Evolutionary conservation across 2,329 filamentous ascomycete species (phyloP).

Genomic region (Cladosporium sphaerospermum): DNA sequence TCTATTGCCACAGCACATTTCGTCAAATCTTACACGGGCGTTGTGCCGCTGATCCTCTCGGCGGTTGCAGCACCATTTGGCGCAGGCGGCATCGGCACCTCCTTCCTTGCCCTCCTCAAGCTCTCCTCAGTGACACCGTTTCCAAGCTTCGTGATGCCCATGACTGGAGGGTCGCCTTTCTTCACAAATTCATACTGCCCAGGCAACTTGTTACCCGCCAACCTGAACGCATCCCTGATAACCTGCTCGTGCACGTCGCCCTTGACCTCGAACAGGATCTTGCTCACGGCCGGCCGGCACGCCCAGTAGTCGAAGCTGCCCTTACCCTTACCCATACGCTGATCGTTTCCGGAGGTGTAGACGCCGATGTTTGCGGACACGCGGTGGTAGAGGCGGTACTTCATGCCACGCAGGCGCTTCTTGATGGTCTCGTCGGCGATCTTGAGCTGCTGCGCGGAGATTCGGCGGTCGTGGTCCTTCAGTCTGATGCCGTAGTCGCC

Average conservation of each 20-base stretch:
- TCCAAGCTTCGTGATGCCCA: constrained; percentile 84
- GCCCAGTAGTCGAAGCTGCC: constrained; percentile 97
- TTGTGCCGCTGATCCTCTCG: constrained; percentile 22
- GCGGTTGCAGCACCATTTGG: constrained; percentile 24
- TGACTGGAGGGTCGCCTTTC: constrained; percentile 82
- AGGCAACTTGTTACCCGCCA: constrained; percentile 92
- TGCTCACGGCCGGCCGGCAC: constrained; percentile 78
- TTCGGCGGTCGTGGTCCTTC: constrained; percentile 84
- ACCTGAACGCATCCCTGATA: constrained; percentile 82
- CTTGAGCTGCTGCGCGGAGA: constrained; percentile 80
- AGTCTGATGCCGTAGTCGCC: constrained; percentile 93
- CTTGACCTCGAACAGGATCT: constrained; percentile 87
- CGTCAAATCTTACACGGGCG: constrained; percentile 7
- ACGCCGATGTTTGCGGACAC: constrained; percentile 91
- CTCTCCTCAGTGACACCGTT: constrained; percentile 76
- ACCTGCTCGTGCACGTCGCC: constrained; percentile 92
- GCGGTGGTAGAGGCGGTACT: constrained; percentile 86
- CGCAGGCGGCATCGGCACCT: constrained; percentile 17
- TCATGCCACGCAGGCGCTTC: constrained; percentile 77
- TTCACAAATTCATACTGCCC: constrained; percentile 88
- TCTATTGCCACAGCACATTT: neutral
- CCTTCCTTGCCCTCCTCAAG: constrained; percentile 62
- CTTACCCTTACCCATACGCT: constrained; percentile 99
- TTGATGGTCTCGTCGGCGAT: constrained; percentile 93
- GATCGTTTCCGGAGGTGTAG: constrained; percentile 91